phyloP scores from a whole-genome alignment of 2,329 filamentous ascomycete species.

The Rugonectria rugulosa region DNA sequence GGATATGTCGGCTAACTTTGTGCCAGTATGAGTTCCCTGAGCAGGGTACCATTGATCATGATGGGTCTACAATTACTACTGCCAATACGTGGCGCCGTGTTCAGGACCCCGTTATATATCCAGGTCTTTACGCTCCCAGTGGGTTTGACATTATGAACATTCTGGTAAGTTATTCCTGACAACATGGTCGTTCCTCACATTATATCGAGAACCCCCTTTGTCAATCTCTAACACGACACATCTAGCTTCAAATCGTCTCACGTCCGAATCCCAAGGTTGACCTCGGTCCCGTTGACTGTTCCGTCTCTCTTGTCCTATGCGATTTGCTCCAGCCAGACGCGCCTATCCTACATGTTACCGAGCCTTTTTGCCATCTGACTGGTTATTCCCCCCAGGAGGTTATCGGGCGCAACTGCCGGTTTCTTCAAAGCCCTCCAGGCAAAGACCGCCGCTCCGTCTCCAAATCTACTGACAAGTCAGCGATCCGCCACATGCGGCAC shows the following conservation, averaged over 20 bases:
- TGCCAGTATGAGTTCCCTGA: slow-evolving; percentile 38
- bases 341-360: slow-evolving; percentile 86
- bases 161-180: slow-evolving; percentile 58
- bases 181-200: not conserved
- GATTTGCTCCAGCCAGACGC: slow-evolving; percentile 76
- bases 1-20: slow-evolving; percentile 14
- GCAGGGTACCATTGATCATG: slow-evolving; percentile 29
- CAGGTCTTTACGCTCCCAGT: slow-evolving; percentile 62
- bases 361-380: slow-evolving; percentile 79
- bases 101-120: slow-evolving; percentile 60
- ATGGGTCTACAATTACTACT: slow-evolving; percentile 28
- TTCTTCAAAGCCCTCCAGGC: slow-evolving; percentile 79
- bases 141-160: slow-evolving; percentile 65
- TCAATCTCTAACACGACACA: slow-evolving; percentile 19
- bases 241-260: slow-evolving; percentile 67
- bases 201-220: not conserved
- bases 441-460: slow-evolving; percentile 16
- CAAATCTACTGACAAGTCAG: slow-evolving; percentile 51
- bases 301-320: slow-evolving; percentile 84
- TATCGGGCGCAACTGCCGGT: slow-evolving; percentile 82
- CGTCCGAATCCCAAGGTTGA: slow-evolving; percentile 78
- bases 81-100: slow-evolving; percentile 37
- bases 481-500: slow-evolving; percentile 61
- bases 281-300: slow-evolving; percentile 83
- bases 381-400: slow-evolving; percentile 80